phyloP scores from a whole-genome alignment of 2,329 filamentous ascomycete species.

The Acrocalymma vagum region DNA sequence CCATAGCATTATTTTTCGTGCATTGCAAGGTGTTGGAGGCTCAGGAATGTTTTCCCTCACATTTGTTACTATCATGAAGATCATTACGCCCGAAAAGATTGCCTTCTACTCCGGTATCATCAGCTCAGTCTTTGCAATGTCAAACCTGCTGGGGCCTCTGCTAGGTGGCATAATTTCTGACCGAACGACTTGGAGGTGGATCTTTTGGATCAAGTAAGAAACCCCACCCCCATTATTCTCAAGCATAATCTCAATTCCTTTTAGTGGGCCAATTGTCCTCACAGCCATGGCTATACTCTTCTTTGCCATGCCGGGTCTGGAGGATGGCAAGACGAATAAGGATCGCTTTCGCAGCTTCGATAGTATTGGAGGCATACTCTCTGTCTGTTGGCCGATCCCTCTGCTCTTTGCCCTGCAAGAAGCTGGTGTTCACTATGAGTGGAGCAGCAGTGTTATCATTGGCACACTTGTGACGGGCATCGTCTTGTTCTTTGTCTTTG shows the following conservation, averaged over 20 bases:
- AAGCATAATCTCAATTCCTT: conserved; percentile 2
- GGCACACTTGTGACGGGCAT: conserved; percentile 37
- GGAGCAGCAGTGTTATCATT: conserved; percentile 38
- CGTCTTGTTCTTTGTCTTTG: conserved; percentile 32
- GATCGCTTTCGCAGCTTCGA: conserved; percentile 40
- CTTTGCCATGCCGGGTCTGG: conserved; percentile 33
- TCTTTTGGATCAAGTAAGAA: conserved; percentile 58
- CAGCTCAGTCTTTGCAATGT: conserved; percentile 50
- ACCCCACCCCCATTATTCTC: neutral
- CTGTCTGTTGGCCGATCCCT: conserved; percentile 39
- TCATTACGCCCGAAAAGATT: conserved; percentile 37
- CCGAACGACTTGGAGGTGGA: conserved; percentile 55
- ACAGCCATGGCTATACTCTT: conserved; percentile 31
- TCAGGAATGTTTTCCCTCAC: conserved; percentile 59
- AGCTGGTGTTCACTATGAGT: conserved; percentile 31
- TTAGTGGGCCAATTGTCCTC: conserved; percentile 33
- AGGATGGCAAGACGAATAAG: conserved; percentile 32
- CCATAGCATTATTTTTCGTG: conserved; percentile 45
- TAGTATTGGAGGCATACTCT: conserved; percentile 35
- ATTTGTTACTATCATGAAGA: conserved; percentile 40
- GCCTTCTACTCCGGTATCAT: conserved; percentile 45
- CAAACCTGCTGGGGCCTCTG: conserved; percentile 54
- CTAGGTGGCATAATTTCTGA: conserved; percentile 55
- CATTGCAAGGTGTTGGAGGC: conserved; percentile 56
- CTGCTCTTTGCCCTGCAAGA: conserved; percentile 43